Percentiles rank a stretch among this genome's conserved stretches.
These are phyloP conservation scores for Sutorius eximius DNA, from an alignment of 1,284 basidiomycete species.

Conservation along the genomic window DNA sequence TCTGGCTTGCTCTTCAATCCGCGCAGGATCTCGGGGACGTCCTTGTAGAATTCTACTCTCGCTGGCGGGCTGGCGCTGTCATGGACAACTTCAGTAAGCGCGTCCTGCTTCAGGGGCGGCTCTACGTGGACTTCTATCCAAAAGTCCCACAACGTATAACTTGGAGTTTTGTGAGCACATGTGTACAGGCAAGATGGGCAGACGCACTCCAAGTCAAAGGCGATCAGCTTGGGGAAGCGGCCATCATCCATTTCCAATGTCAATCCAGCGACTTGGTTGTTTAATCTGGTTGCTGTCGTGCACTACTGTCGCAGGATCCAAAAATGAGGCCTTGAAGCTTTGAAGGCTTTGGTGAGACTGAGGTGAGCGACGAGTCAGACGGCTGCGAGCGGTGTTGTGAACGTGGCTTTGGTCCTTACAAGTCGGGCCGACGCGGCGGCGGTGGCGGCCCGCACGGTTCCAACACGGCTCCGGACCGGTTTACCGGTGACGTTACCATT, in stretches of 20 bases:
- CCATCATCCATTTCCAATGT: conserved; percentile 22
- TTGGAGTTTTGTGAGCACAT: conserved; percentile 30
- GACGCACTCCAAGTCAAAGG: conserved; percentile 82
- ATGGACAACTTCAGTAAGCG: conserved; percentile 36
- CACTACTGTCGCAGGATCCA: background rate
- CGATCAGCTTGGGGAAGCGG: conserved; percentile 65
- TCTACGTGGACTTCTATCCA: conserved; percentile 79
- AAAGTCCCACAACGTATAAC: conserved; percentile 82
- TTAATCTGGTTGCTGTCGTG: background rate
- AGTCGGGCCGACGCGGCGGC: background rate
- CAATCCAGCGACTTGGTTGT: background rate
- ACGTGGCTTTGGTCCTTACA: no score
- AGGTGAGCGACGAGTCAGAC: background rate
- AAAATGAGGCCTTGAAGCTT: background rate
- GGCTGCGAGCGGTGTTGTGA: background rate
- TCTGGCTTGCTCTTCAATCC: conserved; percentile 49
- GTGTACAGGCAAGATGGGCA: background rate
- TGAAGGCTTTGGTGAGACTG: background rate
- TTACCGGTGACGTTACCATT: no score
- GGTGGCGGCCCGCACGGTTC: background rate
- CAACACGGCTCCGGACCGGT: background rate
- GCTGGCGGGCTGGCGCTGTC: conserved; percentile 40
- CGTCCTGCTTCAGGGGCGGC: conserved; percentile 62
- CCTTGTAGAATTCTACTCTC: conserved; percentile 67
- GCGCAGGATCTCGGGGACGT: conserved; percentile 77